Evolutionary conservation across 2,329 filamentous ascomycete species (phyloP), one percentile per base, ranked within the genome.

Genomic region (Colletotrichum lindemuthianum): DNA sequence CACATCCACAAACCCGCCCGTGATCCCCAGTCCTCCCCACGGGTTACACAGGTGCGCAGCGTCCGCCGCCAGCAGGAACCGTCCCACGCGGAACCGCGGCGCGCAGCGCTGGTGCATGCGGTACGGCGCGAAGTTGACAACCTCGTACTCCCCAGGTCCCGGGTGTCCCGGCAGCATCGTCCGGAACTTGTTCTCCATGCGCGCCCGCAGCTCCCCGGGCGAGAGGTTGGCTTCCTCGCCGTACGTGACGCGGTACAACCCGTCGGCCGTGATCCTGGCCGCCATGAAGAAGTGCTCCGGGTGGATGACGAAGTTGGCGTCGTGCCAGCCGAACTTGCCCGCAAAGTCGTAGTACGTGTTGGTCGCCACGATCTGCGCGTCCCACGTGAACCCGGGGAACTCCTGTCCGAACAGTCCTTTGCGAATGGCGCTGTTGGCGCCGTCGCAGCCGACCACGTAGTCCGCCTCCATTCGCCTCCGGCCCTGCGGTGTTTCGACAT

Each of bases 321-420:
- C 85, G 59, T 79, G 74, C 68, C 79, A 88, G 33, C 79, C 82
- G 67, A 81, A 86, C 66, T 83, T 83, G 7, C 70, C 73, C 12
- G 80, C 76, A 63, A 89, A 87, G 68, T 87, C 84, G 65, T 89
- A 88, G 71, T 88, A 88, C 10, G 86, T 84, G 76, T 90, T 89
- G 6, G 86, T 88, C 48, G 87, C 86, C 13, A 89, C 81, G 61
- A 90, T 87, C 70, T 88, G 85, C 63, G 80, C 79, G 57, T 87
- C 81, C 79, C 86, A 84, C 0, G 87, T 90, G 68, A 84, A 84
- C 0, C 86, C 87, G 0, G 86, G 86, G 66, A 84, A 89, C 36
- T 84, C 80, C n/a, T 79, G 74, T 3, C 84, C 84, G 70, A 87
- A 87, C 6, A 87, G 68, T 1, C 77, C 77, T 66, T 77, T 80